Evolutionary conservation across 2,329 filamentous ascomycete species (phyloP), one percentile per base, ranked within the genome.

Genomic region (Apiospora malaysiana): DNA sequence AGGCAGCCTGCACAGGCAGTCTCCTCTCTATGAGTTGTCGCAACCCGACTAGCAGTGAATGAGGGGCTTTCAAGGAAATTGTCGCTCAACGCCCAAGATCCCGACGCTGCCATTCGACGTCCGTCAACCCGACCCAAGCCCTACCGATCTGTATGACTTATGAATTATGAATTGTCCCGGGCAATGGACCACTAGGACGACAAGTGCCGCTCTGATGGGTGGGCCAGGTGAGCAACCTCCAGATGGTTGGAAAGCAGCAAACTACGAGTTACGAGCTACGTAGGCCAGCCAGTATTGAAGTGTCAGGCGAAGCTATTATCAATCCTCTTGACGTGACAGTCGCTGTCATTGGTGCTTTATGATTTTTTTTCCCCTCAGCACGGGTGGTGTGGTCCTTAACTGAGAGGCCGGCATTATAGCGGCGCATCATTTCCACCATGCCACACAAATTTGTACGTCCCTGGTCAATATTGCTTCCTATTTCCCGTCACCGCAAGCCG

Each of bases 371-470:
- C 40, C 32, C 51, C 21, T 63, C 56, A 32, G 18, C n/a, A 32
- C 32, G 56, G 32, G 56, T 63, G 56, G 49, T 56, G 49, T 56
- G 49, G 56, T 40, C 32, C 32, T 63, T 21, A 6, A 14, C 18
- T 32, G 27, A 9, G 12, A 2, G 42, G 27, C 56, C 56, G 56
- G 56, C 56, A 63, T 40, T 63, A 63, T 63, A 63, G 56, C 56
- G 56, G 56, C 56, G 56, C 56, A 63, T 63, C 56, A 63, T 63
- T 63, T 59, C 51, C 56, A 63, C 56, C 27, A 63, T 63, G 56
- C 56, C 56, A 63, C 56, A 63, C 56, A 63, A 63, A 63, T 63
- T 40, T 32, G 56, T 14, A 63, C 21, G 56, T 63, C 37, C 56
- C 56, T 63, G 56, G 21, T 18, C 32, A 40, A 63, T 63, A 63